phyloP scores from a whole-genome alignment of 306 rosid genomes.

The Vigna angularis region DNA sequence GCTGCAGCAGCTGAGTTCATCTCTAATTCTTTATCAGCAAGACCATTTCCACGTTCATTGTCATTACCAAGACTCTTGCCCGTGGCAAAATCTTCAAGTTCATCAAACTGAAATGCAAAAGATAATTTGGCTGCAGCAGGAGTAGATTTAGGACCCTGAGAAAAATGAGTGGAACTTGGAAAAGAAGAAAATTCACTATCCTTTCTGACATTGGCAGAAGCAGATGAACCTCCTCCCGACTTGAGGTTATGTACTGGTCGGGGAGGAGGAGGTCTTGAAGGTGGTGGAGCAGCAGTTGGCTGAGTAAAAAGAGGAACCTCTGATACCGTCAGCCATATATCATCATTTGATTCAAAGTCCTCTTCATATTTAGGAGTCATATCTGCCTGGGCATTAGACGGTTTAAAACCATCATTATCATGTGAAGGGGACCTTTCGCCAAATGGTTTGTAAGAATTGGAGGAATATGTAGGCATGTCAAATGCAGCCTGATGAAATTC shows the following conservation, averaged over 20 bases:
- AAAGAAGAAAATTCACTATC: conserved; percentile 62
- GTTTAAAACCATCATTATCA: conserved; percentile 52
- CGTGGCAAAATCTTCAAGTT: conserved; percentile 72
- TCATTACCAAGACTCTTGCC: conserved; percentile 58
- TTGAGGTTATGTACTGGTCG: conserved; percentile 73
- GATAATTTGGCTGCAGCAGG: conserved; percentile 63
- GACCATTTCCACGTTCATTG: conserved; percentile 57
- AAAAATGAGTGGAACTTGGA: conserved; percentile 59
- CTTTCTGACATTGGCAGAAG: conserved; percentile 61
- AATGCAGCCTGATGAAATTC: conserved; percentile 69
- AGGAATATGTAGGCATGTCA: conserved; percentile 68
- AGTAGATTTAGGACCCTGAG: conserved; percentile 63
- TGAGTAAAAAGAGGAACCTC: conserved; percentile 94
- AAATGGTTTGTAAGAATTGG: conserved; percentile 58
- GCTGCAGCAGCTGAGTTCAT: conserved; percentile 95
- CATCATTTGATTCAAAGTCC: conserved; percentile 61
- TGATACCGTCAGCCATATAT: conserved; percentile 87
- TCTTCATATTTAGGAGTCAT: conserved; percentile 69
- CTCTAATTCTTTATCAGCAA: conserved; percentile 75
- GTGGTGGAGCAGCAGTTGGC: conserved; percentile 96
- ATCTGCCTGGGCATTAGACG: conserved; percentile 53
- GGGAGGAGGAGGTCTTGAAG: conserved; percentile 99
- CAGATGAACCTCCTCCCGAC: conserved; percentile 54
- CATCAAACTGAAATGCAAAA: conserved; percentile 62
- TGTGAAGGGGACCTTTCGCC: conserved; percentile 68